phyloP scores from a whole-genome alignment of 148 eudicot species.

The Camellia japonica region DNA sequence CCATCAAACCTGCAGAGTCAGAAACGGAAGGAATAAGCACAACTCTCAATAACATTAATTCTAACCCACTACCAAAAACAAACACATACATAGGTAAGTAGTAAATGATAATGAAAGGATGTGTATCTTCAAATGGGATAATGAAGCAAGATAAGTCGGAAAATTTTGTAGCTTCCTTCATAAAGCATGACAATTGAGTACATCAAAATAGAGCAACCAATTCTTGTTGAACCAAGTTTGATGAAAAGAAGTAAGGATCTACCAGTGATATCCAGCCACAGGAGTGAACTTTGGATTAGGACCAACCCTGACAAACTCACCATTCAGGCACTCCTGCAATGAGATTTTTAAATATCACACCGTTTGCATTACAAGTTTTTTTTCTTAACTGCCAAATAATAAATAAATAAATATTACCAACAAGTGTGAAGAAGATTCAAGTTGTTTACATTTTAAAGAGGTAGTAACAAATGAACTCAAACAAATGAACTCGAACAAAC shows the following conservation, averaged over 20 bases:
- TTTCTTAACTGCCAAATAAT: no score
- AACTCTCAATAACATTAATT: constrained; percentile 1
- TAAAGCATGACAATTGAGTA: neutral
- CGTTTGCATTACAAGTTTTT: neutral
- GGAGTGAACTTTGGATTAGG: constrained; percentile 90
- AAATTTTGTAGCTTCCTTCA: neutral
- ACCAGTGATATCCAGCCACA: constrained; percentile 98
- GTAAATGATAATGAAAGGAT: neutral
- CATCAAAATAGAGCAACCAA: neutral
- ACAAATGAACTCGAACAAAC: no score
- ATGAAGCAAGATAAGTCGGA: neutral
- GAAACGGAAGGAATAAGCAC: constrained; percentile 11
- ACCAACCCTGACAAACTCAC: constrained; percentile 95
- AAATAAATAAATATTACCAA: neutral
- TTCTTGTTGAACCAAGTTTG: neutral
- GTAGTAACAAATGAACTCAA: neutral
- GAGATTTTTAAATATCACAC: neutral
- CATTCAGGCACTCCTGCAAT: constrained; percentile 86
- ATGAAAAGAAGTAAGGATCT: constrained; percentile 13
- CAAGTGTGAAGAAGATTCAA: neutral
- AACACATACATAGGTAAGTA: neutral
- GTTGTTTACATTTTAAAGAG: neutral
- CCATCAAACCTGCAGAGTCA: constrained; percentile 89
- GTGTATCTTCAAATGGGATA: neutral
- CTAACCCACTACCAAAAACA: neutral